These are phyloP conservation scores for Crucibulum laeve DNA, from an alignment of 768 basidiomycete species.

Conservation along the genomic window DNA sequence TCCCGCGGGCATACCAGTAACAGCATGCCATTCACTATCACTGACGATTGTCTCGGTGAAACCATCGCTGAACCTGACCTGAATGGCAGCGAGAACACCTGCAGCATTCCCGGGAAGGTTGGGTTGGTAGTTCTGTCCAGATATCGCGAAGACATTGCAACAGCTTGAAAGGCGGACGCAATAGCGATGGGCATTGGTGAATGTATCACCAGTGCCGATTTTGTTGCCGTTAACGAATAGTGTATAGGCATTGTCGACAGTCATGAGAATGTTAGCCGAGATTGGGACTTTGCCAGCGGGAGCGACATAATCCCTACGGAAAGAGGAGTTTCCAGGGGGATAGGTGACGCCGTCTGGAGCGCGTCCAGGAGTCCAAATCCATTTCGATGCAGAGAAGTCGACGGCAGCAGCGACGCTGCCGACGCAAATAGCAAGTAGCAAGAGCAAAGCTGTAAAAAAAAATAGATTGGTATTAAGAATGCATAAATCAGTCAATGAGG, in stretches of 20 bases:
- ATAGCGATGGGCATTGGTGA: slow-evolving; percentile 17
- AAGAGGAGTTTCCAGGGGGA: slow-evolving; percentile 20
- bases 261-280: slow-evolving; percentile 24
- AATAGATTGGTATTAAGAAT: too few species aligned
- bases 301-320: slow-evolving; percentile 22
- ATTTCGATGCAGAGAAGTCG: slow-evolving; percentile 10
- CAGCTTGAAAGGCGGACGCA: slow-evolving; percentile 19
- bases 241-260: slow-evolving; percentile 23
- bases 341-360: slow-evolving; percentile 7
- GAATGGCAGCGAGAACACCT: slow-evolving; percentile 22
- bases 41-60: slow-evolving; percentile 23
- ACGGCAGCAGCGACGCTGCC: background rate
- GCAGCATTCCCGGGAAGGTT: slow-evolving; percentile 15
- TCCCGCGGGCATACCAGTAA: slow-evolving; percentile 16
- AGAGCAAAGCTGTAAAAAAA: too few species aligned
- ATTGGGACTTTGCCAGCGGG: slow-evolving; percentile 19
- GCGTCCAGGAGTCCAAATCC: slow-evolving; percentile 26
- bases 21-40: slow-evolving; percentile 23
- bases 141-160: slow-evolving; percentile 28
- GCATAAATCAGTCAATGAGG: too few species aligned
- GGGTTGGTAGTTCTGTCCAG: slow-evolving; percentile 12
- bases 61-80: slow-evolving; percentile 25
- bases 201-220: slow-evolving; percentile 17
- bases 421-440: background rate
- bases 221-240: slow-evolving; percentile 24